Evolutionary conservation across 441 rosid genomes (phyloP).

Genomic region (Erysimum cheiri): DNA sequence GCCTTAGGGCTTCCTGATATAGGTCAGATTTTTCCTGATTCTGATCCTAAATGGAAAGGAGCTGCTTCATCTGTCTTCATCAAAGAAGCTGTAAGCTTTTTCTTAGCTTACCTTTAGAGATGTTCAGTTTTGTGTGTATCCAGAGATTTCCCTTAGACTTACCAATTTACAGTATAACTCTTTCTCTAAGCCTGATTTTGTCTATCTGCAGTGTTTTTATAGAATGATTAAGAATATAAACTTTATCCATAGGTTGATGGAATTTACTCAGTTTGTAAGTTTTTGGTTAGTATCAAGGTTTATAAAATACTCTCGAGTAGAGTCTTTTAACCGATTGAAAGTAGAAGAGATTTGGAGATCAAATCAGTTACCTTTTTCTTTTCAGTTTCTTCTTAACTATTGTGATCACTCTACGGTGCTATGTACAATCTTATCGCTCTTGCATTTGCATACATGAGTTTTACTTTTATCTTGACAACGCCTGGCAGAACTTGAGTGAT

Average conservation of each 20-base stretch:
- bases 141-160: neutral
- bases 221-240: conserved; percentile 1
- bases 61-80: conserved; percentile 87
- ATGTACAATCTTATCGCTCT: neutral
- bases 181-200: neutral
- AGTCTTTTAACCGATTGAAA: neutral
- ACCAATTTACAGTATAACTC: neutral
- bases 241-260: neutral
- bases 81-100: conserved; percentile 86
- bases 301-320: neutral
- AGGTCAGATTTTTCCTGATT: conserved; percentile 93
- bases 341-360: neutral
- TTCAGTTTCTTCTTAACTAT: neutral
- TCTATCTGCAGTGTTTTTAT: neutral
- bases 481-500: neutral
- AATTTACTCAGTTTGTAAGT: neutral
- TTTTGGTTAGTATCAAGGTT: neutral
- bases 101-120: neutral
- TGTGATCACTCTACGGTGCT: neutral
- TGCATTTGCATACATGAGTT: neutral
- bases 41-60: conserved; percentile 97
- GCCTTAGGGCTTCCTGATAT: conserved; percentile 97
- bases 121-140: neutral
- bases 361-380: no score
- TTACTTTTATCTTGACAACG: neutral